These are phyloP conservation scores for Fusarium acutatum DNA, from an alignment of 2,329 filamentous ascomycete genomes.

Conservation along the genomic window DNA sequence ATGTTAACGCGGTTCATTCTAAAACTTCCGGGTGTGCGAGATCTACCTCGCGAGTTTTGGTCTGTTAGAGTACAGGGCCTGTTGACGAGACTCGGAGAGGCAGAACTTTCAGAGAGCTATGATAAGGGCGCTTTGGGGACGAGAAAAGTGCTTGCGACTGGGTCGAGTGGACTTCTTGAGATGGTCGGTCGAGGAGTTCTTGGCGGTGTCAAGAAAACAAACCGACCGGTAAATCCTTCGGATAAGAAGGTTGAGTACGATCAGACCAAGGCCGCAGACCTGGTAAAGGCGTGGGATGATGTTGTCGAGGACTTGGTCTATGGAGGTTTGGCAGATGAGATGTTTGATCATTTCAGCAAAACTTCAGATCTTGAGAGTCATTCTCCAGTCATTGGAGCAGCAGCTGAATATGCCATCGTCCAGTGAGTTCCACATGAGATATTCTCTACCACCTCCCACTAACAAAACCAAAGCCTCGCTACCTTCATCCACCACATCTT, in stretches of 20 bases:
- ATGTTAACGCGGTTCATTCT: slow-evolving; percentile 73
- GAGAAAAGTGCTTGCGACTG: slow-evolving; percentile 78
- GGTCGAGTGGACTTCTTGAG: slow-evolving; percentile 74
- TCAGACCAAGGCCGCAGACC: slow-evolving; percentile 63
- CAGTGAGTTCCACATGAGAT: slow-evolving; percentile 61
- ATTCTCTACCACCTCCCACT: slow-evolving; percentile 1
- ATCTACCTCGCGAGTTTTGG: slow-evolving; percentile 73
- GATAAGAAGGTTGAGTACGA: slow-evolving; percentile 60
- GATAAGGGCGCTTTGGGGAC: slow-evolving; percentile 80
- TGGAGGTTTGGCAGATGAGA: slow-evolving; percentile 69
- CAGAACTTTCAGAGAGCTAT: slow-evolving; percentile 81
- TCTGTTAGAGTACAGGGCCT: slow-evolving; percentile 66
- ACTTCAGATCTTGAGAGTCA: slow-evolving; percentile 72
- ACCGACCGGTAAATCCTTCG: neutral
- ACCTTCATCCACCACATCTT: slow-evolving; percentile 79
- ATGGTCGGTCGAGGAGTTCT: slow-evolving; percentile 72
- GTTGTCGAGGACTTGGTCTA: slow-evolving; percentile 73
- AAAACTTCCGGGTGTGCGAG: slow-evolving; percentile 70
- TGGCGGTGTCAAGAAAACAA: slow-evolving; percentile 56
- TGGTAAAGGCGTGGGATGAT: slow-evolving; percentile 72
- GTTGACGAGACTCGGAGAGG: slow-evolving; percentile 69
- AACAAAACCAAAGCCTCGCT: slow-evolving; percentile 63
- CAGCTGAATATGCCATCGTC: slow-evolving; percentile 73
- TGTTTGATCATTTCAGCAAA: slow-evolving; percentile 68
- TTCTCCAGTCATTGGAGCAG: slow-evolving; percentile 67